Conservation (phyloP, 345 rosid species). For the Mangifera indica region DNA sequence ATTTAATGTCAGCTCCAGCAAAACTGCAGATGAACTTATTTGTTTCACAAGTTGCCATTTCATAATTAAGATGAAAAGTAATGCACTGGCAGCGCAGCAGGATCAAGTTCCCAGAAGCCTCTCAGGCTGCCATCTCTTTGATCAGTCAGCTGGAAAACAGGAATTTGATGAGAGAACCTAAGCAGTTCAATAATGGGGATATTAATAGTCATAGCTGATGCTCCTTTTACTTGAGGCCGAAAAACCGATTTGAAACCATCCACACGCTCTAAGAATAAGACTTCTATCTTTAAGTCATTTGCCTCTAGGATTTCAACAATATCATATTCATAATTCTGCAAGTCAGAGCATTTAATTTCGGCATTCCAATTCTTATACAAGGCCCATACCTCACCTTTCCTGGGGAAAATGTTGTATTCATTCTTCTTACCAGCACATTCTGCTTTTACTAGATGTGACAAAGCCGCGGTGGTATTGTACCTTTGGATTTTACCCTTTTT, state of each 20-base stretch:
- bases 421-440: conserved; percentile 29
- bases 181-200: conserved; percentile 37
- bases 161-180: conserved; percentile 61
- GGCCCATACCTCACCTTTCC: conserved; percentile 59
- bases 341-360: conserved; percentile 35
- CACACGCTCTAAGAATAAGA: conserved; percentile 47
- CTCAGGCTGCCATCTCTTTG: conserved; percentile 49
- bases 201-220: conserved; percentile 18
- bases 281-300: conserved; percentile 35
- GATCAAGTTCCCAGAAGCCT: conserved; percentile 63
- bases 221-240: conserved; percentile 34
- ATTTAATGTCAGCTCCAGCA: not conserved
- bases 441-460: conserved; percentile 48
- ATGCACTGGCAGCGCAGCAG: conserved; percentile 48
- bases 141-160: conserved; percentile 42
- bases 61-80: conserved; percentile 22
- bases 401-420: conserved; percentile 42
- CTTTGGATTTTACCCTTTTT: conserved; percentile 14
- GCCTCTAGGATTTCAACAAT: conserved; percentile 59
- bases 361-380: conserved; percentile 48
- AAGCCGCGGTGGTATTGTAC: conserved; percentile 24
- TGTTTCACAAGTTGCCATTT: not conserved
- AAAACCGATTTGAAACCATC: conserved; percentile 56
- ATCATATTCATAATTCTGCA: conserved; percentile 59
- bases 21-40: not conserved